A percentile compares a stretch with the other conserved stretches of the same genome.
Evolutionary conservation across 2,329 filamentous ascomycete genomes (phyloP).

Genomic region (Colletotrichum tanaceti): DNA sequence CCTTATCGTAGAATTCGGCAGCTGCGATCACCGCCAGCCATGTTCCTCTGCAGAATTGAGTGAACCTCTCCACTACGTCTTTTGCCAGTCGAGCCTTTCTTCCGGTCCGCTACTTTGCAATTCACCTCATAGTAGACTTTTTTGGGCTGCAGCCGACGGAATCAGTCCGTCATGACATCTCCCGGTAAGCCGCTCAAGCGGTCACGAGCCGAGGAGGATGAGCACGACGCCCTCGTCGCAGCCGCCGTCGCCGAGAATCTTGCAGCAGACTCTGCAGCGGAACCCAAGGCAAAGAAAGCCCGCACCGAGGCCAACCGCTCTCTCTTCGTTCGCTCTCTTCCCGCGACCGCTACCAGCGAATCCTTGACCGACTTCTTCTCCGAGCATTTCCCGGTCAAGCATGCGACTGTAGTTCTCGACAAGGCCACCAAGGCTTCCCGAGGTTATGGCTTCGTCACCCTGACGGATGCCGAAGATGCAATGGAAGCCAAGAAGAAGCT

Average conservation of each 20-base stretch:
- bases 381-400: slow-evolving; percentile 92
- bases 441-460: slow-evolving; percentile 96
- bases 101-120: background rate
- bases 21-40: slow-evolving; percentile 16
- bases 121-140: too few species aligned
- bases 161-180: slow-evolving; percentile 28
- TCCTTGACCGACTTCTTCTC: slow-evolving; percentile 90
- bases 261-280: slow-evolving; percentile 49
- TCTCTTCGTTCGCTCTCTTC: slow-evolving; percentile 91
- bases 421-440: slow-evolving; percentile 86
- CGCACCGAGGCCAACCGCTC: slow-evolving; percentile 73
- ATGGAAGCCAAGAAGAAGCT: slow-evolving; percentile 83
- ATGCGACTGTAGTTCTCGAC: slow-evolving; percentile 92
- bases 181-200: slow-evolving; percentile 39
- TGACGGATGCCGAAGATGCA: slow-evolving; percentile 93
- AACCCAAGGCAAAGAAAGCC: slow-evolving; percentile 61
- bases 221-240: slow-evolving; percentile 38
- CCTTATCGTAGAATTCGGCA: slow-evolving; percentile 32
- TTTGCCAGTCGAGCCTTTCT: background rate
- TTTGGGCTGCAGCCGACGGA: background rate
- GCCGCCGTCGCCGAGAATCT: slow-evolving; percentile 42
- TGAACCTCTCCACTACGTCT: slow-evolving; percentile 38
- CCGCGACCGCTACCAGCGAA: slow-evolving; percentile 81
- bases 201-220: slow-evolving; percentile 35
- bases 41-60: slow-evolving; percentile 6